Conservation (phyloP, 2,329 filamentous ascomycete species). For the Gremmenia infestans region DNA sequence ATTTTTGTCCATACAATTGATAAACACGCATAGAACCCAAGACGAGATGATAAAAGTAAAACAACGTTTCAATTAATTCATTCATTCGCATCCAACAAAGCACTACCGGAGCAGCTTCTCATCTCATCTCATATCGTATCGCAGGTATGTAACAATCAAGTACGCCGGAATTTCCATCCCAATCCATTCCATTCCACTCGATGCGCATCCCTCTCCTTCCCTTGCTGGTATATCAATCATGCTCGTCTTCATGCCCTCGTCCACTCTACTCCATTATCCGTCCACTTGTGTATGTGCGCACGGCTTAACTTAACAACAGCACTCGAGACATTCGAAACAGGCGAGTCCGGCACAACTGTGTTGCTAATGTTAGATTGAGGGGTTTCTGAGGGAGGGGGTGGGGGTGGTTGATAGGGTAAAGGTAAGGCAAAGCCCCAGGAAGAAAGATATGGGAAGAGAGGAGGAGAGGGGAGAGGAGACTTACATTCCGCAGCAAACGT, state of each 20-base stretch:
- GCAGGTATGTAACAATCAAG: too few species aligned
- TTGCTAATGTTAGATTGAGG: background rate
- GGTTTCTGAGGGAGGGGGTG: background rate
- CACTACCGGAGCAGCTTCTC: too few species aligned
- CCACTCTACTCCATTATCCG: background rate
- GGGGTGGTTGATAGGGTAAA: background rate
- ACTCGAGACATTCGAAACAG: slow-evolving; percentile 29
- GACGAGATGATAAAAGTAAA: too few species aligned
- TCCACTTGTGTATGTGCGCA: background rate
- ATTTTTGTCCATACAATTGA: too few species aligned
- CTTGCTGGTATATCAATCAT: too few species aligned
- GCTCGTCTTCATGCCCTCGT: background rate
- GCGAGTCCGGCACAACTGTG: slow-evolving; percentile 26
- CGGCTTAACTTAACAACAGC: slow-evolving; percentile 23
- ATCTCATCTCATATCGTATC: too few species aligned
- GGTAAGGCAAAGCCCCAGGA: background rate
- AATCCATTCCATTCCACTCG: too few species aligned
- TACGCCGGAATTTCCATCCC: too few species aligned
- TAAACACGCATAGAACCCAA: too few species aligned
- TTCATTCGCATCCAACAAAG: too few species aligned
- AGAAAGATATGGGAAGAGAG: background rate
- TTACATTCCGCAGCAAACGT: slow-evolving; percentile 28
- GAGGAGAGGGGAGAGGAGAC: slow-evolving; percentile 2
- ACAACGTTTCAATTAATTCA: too few species aligned
- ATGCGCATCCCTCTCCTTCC: too few species aligned